A percentile compares a stretch with the other conserved stretches of the same genome.
phyloP scores from a whole-genome alignment of 1,139 yeast species.

The Candida tetrigidarum region DNA sequence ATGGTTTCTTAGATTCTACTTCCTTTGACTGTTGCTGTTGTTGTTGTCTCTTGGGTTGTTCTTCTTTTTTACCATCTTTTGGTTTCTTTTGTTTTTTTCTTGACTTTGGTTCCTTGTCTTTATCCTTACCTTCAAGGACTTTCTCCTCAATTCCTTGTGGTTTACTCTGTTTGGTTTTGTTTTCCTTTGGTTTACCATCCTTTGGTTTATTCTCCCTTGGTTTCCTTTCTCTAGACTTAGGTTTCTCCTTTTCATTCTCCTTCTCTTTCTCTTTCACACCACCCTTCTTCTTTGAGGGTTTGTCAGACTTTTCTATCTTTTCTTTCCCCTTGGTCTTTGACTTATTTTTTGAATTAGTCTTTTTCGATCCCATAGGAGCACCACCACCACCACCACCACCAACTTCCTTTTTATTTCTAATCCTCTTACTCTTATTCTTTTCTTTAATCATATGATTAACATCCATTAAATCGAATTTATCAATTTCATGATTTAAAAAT shows the following conservation, averaged over 20 bases:
- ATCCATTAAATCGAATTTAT: conserved; percentile 19
- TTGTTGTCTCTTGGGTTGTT: background rate
- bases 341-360: conserved; percentile 4
- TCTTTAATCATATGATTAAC: conserved; percentile 11
- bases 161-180: too few relatives aligned
- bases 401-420: conserved; percentile 16
- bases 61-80: background rate
- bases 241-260: background rate
- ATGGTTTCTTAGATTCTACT: background rate
- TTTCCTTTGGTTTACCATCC: background rate
- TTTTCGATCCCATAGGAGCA: background rate
- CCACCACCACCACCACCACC: too few relatives aligned
- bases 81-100: conserved; percentile 2
- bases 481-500: conserved; percentile 16
- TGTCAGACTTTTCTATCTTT: conserved; percentile 1
- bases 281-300: conserved; percentile 3
- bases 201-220: conserved; percentile 4
- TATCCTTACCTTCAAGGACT: background rate
- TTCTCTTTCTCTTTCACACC: background rate
- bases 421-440: conserved; percentile 12
- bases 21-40: background rate
- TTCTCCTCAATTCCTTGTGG: too few relatives aligned
- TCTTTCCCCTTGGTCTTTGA: background rate
- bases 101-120: conserved; percentile 2
- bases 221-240: background rate